Percentiles rank a stretch among this genome's conserved stretches.
phyloP scores from a whole-genome alignment of 1,284 basidiomycete species.

The Tilletia setariae region DNA sequence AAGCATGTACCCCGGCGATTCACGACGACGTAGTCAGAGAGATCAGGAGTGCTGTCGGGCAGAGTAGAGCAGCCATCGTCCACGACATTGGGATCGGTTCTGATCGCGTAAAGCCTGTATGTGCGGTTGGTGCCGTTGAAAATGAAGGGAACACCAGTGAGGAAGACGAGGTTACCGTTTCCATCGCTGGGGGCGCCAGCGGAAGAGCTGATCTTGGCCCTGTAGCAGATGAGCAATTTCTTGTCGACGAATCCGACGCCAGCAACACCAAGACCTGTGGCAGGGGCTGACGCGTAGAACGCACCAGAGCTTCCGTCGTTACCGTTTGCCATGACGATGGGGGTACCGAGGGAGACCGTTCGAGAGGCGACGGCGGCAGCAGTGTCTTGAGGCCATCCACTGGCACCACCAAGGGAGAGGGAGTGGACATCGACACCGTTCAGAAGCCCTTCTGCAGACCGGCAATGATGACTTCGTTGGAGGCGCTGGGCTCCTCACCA shows the following conservation, averaged over 20 bases:
- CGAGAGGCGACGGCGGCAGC: constrained; percentile 29
- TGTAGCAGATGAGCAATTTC: constrained; percentile 31
- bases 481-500: constrained; percentile 42
- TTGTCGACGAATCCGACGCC: constrained; percentile 51
- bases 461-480: constrained; percentile 56
- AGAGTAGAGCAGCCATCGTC: constrained; percentile 36
- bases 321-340: constrained; percentile 50
- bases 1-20: constrained; percentile 42
- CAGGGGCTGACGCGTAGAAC: constrained; percentile 56
- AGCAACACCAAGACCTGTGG: constrained; percentile 53
- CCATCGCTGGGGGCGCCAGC: constrained; percentile 19
- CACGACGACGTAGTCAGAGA: constrained; percentile 37
- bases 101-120: constrained; percentile 34
- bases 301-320: constrained; percentile 55
- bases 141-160: constrained; percentile 34
- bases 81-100: constrained; percentile 28
- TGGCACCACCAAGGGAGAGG: constrained; percentile 63
- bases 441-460: constrained; percentile 45
- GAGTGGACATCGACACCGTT: constrained; percentile 62
- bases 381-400: constrained; percentile 31
- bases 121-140: constrained; percentile 25
- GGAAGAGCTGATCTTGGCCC: constrained; percentile 26
- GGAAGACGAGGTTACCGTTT: constrained; percentile 29
- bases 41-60: constrained; percentile 35
- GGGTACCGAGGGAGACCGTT: constrained; percentile 32